Evolutionary conservation across 768 basidiomycete species (phyloP).

Genomic region (Dendrothele bispora): DNA sequence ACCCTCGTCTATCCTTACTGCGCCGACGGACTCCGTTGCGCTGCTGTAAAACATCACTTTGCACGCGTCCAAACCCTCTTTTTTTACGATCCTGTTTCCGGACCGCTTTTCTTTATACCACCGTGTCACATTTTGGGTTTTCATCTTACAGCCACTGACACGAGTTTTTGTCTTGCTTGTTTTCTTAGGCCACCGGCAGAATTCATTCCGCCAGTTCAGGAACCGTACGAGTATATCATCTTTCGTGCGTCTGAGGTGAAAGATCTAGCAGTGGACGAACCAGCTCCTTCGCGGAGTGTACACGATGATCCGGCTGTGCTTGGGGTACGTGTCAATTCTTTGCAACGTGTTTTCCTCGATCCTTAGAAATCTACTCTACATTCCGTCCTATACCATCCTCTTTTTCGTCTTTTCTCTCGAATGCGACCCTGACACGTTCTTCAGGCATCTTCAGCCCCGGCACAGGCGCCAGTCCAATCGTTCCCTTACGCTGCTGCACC

Average conservation of each 20-base stretch:
- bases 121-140: constrained; percentile 37
- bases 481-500: constrained; percentile 7
- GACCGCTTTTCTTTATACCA: neutral
- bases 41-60: no score
- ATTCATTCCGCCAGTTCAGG: constrained; percentile 81
- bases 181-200: constrained; percentile 61
- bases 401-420: constrained; percentile 4
- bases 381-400: constrained; percentile 49
- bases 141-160: constrained; percentile 51
- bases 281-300: constrained; percentile 55
- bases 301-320: constrained; percentile 86
- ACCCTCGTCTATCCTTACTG: no score
- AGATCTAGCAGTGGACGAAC: constrained; percentile 83
- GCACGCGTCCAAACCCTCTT: no score
- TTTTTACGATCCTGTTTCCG: neutral
- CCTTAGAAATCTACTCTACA: constrained; percentile 61
- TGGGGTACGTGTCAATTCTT: constrained; percentile 55
- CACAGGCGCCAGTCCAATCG: constrained; percentile 15
- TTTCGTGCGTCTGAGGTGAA: constrained; percentile 91
- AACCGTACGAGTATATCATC: constrained; percentile 87
- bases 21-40: no score
- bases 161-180: constrained; percentile 5
- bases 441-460: constrained; percentile 51
- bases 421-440: neutral
- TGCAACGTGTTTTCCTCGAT: no score